Base-by-base conservation (phyloP, 164 flowering plant species). In the Vitis rotundifolia region DNA sequence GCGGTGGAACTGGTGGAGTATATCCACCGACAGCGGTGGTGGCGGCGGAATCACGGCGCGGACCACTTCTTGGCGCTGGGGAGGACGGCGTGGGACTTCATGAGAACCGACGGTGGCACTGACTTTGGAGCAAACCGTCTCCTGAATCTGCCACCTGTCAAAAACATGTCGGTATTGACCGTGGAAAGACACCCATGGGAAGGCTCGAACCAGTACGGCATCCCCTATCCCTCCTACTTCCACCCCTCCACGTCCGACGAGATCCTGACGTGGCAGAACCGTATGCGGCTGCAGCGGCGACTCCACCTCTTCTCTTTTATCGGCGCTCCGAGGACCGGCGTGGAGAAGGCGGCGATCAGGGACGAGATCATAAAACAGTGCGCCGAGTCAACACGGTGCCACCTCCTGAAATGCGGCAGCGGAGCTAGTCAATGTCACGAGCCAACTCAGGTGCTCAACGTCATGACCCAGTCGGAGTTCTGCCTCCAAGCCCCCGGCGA, bases 401-500 rank as follows among this genome's bases (percentile, higher is more conserved):
- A 61, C 28, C 75, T 77, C 18, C 49, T 87, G 58, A 65, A 69
- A 14, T 89, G 89, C 59, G 68, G 61, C 0, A 19, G 49, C 1
- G 84, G 83, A 9, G 73, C 66, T 0, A 67, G 77, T 19, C 64
- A 75, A 55, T 89, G 91, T 68, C 81, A 85, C 74, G 61, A 73
- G 5, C 91, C 91, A 0, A 28, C 11, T 6, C 73, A 59, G 52
- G 78, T 87, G n/a, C 59, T 87, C 1, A n/a, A 57, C 3, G 85
- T 76, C 12, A 84, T 89, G 89, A 75, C 11, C 11, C 15, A 13
- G 66, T 85, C 89, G 0, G 50, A 61, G 26, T 89, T 86, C 67
- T 89, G 91, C 65, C 52, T 84, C 69, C 93, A 89, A 59, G 91
- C 93, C 0, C 84, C 87, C 0, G 93, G 93, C 3, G 93, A 89